Evolutionary conservation across 2,329 filamentous ascomycete species (phyloP), one percentile per base, ranked within the genome.

Genomic region (Fusarium piperis): DNA sequence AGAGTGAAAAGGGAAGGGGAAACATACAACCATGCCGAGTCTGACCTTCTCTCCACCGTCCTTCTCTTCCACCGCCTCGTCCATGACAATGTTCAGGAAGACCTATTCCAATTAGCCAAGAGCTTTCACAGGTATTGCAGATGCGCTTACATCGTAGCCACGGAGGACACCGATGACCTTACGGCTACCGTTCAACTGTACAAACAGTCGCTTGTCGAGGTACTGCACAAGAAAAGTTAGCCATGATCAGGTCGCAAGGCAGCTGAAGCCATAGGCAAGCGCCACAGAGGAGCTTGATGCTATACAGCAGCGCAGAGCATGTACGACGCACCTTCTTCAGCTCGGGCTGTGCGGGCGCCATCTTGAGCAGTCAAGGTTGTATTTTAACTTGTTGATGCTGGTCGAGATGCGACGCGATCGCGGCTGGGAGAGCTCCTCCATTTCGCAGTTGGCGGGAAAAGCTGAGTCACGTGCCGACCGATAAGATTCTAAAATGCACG

Each of bases 321-420:
- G 13, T n/a, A 3, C 4, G 11, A 64, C 75, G 28, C 84, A 97
- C 96, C 91, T 98, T 99, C 86, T 98, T 99, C 72, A 99, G 90
- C 87, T 99, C 97, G 78, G 96, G 96, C 85, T 98, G 96, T 82
- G 96, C 95, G 91, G 97, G 95, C 85, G 96, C 94, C 96, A 99
- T 99, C 75, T 87, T 93, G 85, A 82, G 76, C 74, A 76, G 66
- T 78, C 66, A 70, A 72, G 67, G 64, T 68, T 67, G 67, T 65
- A 68, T 70, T 67, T 71, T 73, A 63, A 48, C 64, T 73, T 67
- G 71, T 36, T 28, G 44, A 56, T 79, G 64, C 70, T 65, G 72
- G 75, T 70, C 61, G 52, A 61, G 55, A 63, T 78, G 68, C 76
- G 74, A 78, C 75, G 77, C 75, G 73, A 77, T 76, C 64, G 59